Percentiles rank a stretch among this genome's conserved stretches.
Evolutionary conservation across 441 rosid species (phyloP).

Genomic region (Corymbia calophylla): DNA sequence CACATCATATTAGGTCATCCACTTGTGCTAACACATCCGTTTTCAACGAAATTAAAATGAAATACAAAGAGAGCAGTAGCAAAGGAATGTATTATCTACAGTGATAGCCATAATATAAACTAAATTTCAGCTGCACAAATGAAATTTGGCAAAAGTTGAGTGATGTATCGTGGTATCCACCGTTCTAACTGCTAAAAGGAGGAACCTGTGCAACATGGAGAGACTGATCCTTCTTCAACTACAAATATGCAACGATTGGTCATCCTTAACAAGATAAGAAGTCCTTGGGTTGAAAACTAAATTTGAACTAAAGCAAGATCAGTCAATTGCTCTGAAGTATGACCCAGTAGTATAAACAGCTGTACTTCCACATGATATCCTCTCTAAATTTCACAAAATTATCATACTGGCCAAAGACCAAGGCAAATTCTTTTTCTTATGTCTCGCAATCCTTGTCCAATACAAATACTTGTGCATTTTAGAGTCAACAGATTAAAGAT

Average conservation of each 20-base stretch:
- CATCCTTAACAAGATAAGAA: background rate
- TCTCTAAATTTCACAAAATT: background rate
- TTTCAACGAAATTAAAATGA: background rate
- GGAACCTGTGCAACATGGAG: background rate
- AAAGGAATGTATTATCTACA: background rate
- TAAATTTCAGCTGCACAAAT: background rate
- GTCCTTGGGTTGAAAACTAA: background rate
- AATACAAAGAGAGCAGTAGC: background rate
- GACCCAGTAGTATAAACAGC: background rate
- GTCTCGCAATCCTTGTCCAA: background rate
- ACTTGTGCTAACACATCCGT: background rate
- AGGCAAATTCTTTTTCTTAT: background rate
- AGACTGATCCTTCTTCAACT: background rate
- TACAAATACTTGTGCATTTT: background rate
- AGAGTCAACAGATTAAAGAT: background rate
- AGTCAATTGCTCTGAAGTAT: background rate
- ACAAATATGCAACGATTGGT: background rate
- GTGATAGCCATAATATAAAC: background rate
- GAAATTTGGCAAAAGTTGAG: background rate
- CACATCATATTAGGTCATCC: background rate
- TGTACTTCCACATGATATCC: background rate
- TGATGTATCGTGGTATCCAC: background rate
- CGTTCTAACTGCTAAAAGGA: background rate
- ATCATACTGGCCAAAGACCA: background rate
- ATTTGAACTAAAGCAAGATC: background rate